phyloP scores from a whole-genome alignment of 331 rosid species.

The Stylosanthes scabra region DNA sequence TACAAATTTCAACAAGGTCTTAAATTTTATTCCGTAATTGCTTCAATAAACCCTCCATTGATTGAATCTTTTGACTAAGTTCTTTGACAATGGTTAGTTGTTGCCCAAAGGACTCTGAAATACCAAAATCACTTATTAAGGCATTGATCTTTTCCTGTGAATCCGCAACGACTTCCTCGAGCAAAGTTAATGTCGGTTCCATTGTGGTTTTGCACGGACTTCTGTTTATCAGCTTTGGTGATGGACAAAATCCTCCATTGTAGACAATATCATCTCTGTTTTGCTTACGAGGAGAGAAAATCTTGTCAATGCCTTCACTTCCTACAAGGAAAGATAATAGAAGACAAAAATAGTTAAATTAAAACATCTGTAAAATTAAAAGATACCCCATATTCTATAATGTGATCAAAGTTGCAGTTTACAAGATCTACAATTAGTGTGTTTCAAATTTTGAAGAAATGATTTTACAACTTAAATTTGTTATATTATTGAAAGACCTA shows the following conservation, averaged over 20 bases:
- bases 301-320: conserved; percentile 78
- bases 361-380: neutral
- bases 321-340: conserved; percentile 56
- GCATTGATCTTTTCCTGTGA: conserved; percentile 67
- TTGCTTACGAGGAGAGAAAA: conserved; percentile 64
- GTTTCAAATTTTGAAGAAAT: too few relatives aligned
- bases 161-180: conserved; percentile 67
- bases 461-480: too few relatives aligned
- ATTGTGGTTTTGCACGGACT: conserved; percentile 41
- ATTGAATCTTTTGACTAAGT: conserved; percentile 66
- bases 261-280: conserved; percentile 51
- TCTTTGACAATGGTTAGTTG: conserved; percentile 54
- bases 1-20: conserved; percentile 28
- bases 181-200: conserved; percentile 68
- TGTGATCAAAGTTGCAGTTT: neutral
- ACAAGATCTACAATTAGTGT: neutral
- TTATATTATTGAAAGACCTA: too few relatives aligned
- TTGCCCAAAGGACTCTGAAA: conserved; percentile 53
- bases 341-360: neutral
- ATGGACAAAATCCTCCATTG: conserved; percentile 52
- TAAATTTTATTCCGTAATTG: conserved; percentile 66
- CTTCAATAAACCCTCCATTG: conserved; percentile 66
- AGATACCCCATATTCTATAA: neutral
- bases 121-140: conserved; percentile 53
- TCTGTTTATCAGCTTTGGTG: conserved; percentile 43